Evolutionary conservation across 805 yeast genomes (phyloP).

Genomic region (Schwanniomyces pseudopolymorphus): DNA sequence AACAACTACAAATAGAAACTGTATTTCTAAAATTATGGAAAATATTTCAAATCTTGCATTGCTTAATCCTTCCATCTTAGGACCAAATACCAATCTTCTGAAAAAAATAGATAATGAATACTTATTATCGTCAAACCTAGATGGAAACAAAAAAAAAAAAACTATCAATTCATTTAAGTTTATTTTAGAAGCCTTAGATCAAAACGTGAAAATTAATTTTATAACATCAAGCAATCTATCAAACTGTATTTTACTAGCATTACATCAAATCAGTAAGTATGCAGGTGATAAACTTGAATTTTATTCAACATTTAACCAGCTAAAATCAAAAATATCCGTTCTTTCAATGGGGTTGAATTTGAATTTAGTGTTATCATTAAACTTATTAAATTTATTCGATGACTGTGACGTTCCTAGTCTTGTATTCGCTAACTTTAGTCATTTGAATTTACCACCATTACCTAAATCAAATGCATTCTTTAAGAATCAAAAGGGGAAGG

Average conservation of each 20-base stretch:
- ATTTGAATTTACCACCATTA: slow-evolving; percentile 27
- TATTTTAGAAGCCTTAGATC: slow-evolving; percentile 22
- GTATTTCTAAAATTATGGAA: slow-evolving; percentile 2
- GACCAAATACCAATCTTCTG: neutral
- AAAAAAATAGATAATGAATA: neutral
- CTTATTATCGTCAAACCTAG: neutral
- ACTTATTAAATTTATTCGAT: slow-evolving; percentile 8
- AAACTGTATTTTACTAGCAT: slow-evolving; percentile 9
- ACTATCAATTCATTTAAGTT: slow-evolving; percentile 12
- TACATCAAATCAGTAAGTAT: slow-evolving; percentile 2
- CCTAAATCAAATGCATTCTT: slow-evolving; percentile 24
- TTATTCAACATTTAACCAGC: slow-evolving; percentile 15
- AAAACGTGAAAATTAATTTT: slow-evolving; percentile 13
- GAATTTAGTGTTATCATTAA: slow-evolving; percentile 16
- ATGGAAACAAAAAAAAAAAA: neutral
- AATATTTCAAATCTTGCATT: neutral
- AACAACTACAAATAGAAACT: slow-evolving; percentile 1
- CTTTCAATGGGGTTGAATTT: slow-evolving; percentile 12
- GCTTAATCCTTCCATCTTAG: neutral
- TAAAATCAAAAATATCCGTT: slow-evolving; percentile 22
- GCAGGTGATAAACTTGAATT: slow-evolving; percentile 12
- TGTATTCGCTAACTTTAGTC: slow-evolving; percentile 12
- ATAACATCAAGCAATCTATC: slow-evolving; percentile 7
- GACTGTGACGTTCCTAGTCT: slow-evolving; percentile 11
- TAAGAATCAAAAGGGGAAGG: slow-evolving; percentile 4